These are phyloP conservation scores for Penicillium nordicum DNA, from an alignment of 2,329 filamentous ascomycete species.

Conservation along the genomic window DNA sequence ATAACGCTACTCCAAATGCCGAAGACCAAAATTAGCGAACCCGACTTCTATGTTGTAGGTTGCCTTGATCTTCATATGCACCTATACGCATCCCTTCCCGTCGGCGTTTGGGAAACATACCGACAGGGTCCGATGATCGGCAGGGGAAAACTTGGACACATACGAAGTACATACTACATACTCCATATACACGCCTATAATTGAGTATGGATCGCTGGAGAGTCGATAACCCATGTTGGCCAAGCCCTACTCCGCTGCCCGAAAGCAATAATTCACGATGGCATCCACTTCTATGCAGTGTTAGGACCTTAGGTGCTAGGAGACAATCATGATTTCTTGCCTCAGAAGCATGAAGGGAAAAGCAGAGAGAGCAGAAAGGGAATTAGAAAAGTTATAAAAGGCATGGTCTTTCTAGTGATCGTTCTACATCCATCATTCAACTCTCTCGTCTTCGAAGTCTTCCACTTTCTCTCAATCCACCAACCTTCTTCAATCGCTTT, in stretches of 20 bases:
- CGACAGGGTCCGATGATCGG: not conserved
- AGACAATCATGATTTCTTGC: not conserved
- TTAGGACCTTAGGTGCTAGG: not conserved
- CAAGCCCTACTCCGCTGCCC: not conserved
- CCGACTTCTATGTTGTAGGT: not conserved
- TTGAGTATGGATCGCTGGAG: not conserved
- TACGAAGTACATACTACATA: not conserved
- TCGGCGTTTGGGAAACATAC: not conserved
- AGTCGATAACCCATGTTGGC: not conserved
- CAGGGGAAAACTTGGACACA: not conserved
- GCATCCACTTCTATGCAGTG: constrained; percentile 6
- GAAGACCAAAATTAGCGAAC: not conserved
- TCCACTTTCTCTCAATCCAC: not conserved
- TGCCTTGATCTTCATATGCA: not conserved
- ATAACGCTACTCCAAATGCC: not conserved
- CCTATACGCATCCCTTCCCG: not conserved
- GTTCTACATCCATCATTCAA: constrained; percentile 7
- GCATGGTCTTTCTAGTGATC: not conserved
- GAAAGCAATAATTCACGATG: constrained; percentile 1
- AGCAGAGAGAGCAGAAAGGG: not conserved
- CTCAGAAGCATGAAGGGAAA: not conserved
- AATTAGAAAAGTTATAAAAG: constrained; percentile 20
- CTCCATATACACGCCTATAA: not conserved
- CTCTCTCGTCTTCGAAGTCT: constrained; percentile 1
- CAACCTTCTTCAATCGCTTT: not conserved